Evolutionary conservation across 192 early-diverging fungal genomes (phyloP).

Genomic region (Coemansia sp.): DNA sequence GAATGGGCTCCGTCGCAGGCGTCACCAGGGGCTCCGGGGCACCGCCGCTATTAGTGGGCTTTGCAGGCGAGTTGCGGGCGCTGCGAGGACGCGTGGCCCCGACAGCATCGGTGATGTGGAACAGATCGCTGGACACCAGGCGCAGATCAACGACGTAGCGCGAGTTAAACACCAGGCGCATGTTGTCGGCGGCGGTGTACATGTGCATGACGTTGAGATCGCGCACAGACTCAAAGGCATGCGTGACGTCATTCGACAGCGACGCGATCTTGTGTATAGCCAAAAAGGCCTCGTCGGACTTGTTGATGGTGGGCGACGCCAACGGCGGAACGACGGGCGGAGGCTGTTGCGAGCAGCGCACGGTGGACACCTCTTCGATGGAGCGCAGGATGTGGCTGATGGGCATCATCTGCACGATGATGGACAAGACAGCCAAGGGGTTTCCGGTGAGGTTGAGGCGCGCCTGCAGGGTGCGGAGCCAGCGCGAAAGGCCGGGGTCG

Average conservation of each 20-base stretch:
- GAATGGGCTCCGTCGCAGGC: constrained; percentile 41
- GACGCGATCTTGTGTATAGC: constrained; percentile 25
- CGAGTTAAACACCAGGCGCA: constrained; percentile 50
- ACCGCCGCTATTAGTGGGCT: neutral
- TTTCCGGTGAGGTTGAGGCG: constrained; percentile 43
- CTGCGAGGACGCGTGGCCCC: constrained; percentile 10
- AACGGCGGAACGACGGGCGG: constrained; percentile 15
- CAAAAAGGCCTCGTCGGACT: constrained; percentile 25
- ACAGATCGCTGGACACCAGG: constrained; percentile 35
- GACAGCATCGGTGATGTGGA: constrained; percentile 40
- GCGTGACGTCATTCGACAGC: constrained; percentile 5
- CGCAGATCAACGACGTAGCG: constrained; percentile 46
- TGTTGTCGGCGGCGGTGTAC: constrained; percentile 51
- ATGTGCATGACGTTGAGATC: constrained; percentile 46
- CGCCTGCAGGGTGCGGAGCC: constrained; percentile 46
- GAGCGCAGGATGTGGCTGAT: constrained; percentile 36
- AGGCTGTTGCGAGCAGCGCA: neutral
- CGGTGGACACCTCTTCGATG: constrained; percentile 8
- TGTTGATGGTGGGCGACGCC: neutral
- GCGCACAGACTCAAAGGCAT: constrained; percentile 32
- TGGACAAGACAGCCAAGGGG: constrained; percentile 30
- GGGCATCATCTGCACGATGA: constrained; percentile 47
- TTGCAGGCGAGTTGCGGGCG: neutral
- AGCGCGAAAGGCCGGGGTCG: constrained; percentile 41
- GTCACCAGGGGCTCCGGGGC: constrained; percentile 42